Evolutionary conservation across 148 eudicot species (phyloP).

Genomic region (Vaccinium myrtillus): DNA sequence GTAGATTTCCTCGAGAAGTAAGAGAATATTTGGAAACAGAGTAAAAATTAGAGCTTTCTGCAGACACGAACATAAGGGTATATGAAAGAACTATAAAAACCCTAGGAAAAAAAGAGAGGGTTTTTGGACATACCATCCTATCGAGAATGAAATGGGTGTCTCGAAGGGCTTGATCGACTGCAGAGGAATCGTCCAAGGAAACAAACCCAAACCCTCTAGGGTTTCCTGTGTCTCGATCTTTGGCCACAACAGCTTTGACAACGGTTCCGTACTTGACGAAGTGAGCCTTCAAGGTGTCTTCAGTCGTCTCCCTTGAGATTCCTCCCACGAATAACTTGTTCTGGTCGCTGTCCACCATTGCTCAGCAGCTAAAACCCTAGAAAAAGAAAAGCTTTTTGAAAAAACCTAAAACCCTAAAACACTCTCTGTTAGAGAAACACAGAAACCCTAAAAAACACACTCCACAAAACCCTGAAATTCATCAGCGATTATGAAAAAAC

Average conservation of each 20-base stretch:
- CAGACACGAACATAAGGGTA: not conserved
- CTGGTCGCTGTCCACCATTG: slow-evolving; percentile 61
- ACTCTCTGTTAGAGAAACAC: not conserved
- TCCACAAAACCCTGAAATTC: not conserved
- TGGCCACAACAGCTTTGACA: slow-evolving; percentile 41
- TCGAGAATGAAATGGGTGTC: slow-evolving; percentile 56
- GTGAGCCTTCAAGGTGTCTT: slow-evolving; percentile 41
- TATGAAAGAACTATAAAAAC: not conserved
- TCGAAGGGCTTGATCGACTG: slow-evolving; percentile 51
- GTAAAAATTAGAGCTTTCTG: not conserved
- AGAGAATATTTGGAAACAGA: not conserved
- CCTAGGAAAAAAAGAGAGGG: not conserved
- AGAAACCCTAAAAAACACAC: not conserved
- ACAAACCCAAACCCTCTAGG: slow-evolving; percentile 85
- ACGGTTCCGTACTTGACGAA: slow-evolving; percentile 53
- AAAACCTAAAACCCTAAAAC: not conserved
- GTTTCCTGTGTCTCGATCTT: slow-evolving; percentile 52
- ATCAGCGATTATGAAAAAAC: not conserved
- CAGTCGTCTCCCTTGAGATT: slow-evolving; percentile 57
- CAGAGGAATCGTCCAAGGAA: slow-evolving; percentile 50
- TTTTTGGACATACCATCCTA: slow-evolving; percentile 45
- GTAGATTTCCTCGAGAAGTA: not conserved
- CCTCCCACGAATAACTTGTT: slow-evolving; percentile 80
- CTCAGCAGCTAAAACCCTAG: not conserved
- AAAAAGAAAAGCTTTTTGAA: not conserved